Base-by-base conservation (phyloP, 1,284 basidiomycete genomes). In the Apiotrichum siamense region DNA sequence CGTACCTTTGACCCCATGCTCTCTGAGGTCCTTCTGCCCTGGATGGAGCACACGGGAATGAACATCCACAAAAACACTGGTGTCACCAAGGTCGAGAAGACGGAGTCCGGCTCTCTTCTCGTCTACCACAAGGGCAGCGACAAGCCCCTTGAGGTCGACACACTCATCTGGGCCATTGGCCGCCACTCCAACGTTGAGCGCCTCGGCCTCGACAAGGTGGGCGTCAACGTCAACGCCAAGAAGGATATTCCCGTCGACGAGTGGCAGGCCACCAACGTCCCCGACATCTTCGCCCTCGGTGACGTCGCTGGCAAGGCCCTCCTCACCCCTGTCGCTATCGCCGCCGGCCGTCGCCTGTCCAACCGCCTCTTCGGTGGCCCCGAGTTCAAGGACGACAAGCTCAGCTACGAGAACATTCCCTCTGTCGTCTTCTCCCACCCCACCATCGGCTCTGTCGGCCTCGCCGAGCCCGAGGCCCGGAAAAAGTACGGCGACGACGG, bases 241-340 rank as follows among this genome's bases (percentile, higher is more conserved):
- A 89, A 91, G 27, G 82, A 96, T 67, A 79, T 98, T 50, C 64
- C 86, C 29, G 90, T 92, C 35, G 89, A 98, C 75, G 87, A 94
- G 67, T 97, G 83, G 71, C 94, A 99, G 77, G 83, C 85, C 66
- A 83, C 89, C 44, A 83, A 76, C 55, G 81, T 92, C 17, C 75
- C 80, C 18, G 79, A 81, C 50, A 78, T 98, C 60, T 86, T 81
- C 47, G 83, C 91, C 4, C 85, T 98, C 54, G 96, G 94, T 10
- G 94, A 99, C 70, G 88, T 93, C 15, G 82, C 83, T 58, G 94
- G 94, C 55, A 93, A 94, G 75, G 88, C 83, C 23, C 77, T 93
- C 25, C 79, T 99, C 55, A 99, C 94, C 1, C 94, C 96, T n/a
- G 96, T 99, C 7, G 96, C 94, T 21, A 96, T 99, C 56, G 94